Percentiles rank a stretch among this genome's conserved stretches.
Evolutionary conservation across 768 basidiomycete genomes (phyloP).

Genomic region (Trametes elegans): DNA sequence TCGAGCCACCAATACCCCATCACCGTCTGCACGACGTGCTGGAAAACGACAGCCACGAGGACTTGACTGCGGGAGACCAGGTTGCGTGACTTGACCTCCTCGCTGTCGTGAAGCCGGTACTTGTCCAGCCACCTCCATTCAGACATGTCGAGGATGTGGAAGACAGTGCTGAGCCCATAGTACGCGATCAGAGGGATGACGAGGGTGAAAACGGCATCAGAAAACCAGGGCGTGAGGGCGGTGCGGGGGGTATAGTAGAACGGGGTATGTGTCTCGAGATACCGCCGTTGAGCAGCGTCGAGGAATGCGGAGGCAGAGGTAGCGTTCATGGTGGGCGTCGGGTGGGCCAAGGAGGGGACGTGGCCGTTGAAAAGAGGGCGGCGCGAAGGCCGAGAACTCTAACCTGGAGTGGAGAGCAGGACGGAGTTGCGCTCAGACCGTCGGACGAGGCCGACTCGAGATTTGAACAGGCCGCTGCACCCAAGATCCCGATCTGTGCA

Average conservation of each 20-base stretch:
- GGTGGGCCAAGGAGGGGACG: not conserved
- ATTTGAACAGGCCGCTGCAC: not conserved
- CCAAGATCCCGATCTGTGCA: not conserved
- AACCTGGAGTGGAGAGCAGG: not conserved
- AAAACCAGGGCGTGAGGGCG: conserved; percentile 35
- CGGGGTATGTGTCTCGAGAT: conserved; percentile 23
- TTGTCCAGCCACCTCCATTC: conserved; percentile 76
- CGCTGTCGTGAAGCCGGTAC: conserved; percentile 85
- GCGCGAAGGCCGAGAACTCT: not conserved
- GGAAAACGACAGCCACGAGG: conserved; percentile 75
- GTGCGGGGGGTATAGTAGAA: conserved; percentile 26
- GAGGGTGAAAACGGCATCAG: conserved; percentile 72
- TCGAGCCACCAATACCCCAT: conserved; percentile 71
- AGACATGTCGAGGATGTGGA: conserved; percentile 79
- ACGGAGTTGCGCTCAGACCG: not conserved
- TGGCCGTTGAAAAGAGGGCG: not conserved
- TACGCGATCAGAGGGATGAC: conserved; percentile 77
- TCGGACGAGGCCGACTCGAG: conserved; percentile 3
- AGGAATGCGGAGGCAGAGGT: conserved; percentile 19
- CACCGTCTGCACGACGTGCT: conserved; percentile 81
- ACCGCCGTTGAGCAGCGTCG: conserved; percentile 21
- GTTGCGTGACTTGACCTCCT: conserved; percentile 74
- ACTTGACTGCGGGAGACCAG: conserved; percentile 71
- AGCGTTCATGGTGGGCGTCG: conserved; percentile 22
- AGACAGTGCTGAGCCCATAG: conserved; percentile 79